These are phyloP conservation scores for Zizania palustris DNA, from an alignment of 202 grass and related monocot genomes.

Conservation along the genomic window DNA sequence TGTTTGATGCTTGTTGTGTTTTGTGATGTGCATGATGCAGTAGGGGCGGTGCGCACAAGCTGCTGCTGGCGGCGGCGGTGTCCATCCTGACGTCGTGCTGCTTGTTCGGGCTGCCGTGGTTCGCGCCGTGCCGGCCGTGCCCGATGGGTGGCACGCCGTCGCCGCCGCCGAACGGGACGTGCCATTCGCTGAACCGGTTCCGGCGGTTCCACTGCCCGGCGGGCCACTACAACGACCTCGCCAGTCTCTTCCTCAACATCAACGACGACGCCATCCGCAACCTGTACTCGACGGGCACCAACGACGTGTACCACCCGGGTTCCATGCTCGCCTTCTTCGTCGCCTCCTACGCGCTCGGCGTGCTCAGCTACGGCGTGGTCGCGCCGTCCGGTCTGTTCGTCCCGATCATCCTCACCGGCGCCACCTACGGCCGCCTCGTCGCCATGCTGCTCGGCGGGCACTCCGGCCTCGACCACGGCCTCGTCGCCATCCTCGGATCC, in stretches of 20 bases:
- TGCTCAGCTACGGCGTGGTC: constrained; percentile 91
- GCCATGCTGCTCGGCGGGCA: constrained; percentile 59
- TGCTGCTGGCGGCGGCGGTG: constrained; percentile 64
- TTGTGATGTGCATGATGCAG: constrained; percentile 28
- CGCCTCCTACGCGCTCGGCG: constrained; percentile 69
- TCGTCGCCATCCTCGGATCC: constrained; percentile 84
- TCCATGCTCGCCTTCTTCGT: constrained; percentile 73
- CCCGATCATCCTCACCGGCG: constrained; percentile 89
- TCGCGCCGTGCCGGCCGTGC: constrained; percentile 79
- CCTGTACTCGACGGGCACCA: constrained; percentile 70
- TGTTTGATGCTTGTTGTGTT: too few relatives aligned
- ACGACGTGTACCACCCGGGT: constrained; percentile 72
- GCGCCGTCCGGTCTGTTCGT: constrained; percentile 84
- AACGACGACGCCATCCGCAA: constrained; percentile 92
- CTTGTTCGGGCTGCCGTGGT: constrained; percentile 72
- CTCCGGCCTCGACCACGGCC: constrained; percentile 82
- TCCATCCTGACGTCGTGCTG: constrained; percentile 69
- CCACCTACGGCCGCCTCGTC: constrained; percentile 75
- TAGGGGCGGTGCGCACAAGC: constrained; percentile 60
- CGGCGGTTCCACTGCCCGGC: constrained; percentile 74
- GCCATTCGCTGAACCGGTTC: constrained; percentile 60
- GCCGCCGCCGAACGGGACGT: constrained; percentile 34
- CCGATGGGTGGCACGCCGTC: constrained; percentile 11
- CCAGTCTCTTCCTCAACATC: constrained; percentile 85
- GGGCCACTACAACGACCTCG: constrained; percentile 87